phyloP scores from a whole-genome alignment of 2,329 filamentous ascomycete species.

The Fusarium incarnatum region DNA sequence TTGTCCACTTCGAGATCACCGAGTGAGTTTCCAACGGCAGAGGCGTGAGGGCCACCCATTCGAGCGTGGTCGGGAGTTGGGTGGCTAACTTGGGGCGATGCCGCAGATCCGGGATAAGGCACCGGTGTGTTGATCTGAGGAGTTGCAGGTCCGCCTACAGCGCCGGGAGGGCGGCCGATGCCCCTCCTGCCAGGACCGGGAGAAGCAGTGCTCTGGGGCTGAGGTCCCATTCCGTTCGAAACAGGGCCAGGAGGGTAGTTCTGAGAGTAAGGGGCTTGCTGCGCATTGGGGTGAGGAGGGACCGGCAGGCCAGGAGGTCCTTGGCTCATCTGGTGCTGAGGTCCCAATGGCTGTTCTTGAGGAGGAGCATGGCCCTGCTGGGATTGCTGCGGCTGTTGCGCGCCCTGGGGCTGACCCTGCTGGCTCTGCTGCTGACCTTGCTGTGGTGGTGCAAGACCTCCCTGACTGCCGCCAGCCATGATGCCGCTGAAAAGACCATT shows the following conservation, averaged over 20 bases:
- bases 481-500: slow-evolving; percentile 95
- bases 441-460: slow-evolving; percentile 83
- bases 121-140: slow-evolving; percentile 91
- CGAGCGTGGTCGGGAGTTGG: slow-evolving; percentile 78
- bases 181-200: slow-evolving; percentile 84
- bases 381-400: slow-evolving; percentile 59
- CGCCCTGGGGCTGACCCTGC: slow-evolving; percentile 58
- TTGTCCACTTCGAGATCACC: slow-evolving; percentile 90
- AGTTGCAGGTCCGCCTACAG: slow-evolving; percentile 79
- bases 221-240: slow-evolving; percentile 79
- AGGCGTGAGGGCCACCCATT: slow-evolving; percentile 62
- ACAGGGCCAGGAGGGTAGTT: slow-evolving; percentile 70
- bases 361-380: slow-evolving; percentile 69
- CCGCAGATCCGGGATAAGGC: slow-evolving; percentile 83
- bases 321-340: slow-evolving; percentile 72
- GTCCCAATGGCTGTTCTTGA: slow-evolving; percentile 70
- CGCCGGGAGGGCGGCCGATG: slow-evolving; percentile 72
- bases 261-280: slow-evolving; percentile 79
- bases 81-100: slow-evolving; percentile 88
- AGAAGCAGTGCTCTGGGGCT: slow-evolving; percentile 86
- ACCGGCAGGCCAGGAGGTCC: slow-evolving; percentile 75
- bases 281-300: slow-evolving; percentile 69
- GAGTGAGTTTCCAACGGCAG: slow-evolving; percentile 71
- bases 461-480: slow-evolving; percentile 89
- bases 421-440: slow-evolving; percentile 70